These are phyloP conservation scores for Asterionellopsis glacialis DNA, from an alignment of 108 stramenopile genomes.

Conservation along the genomic window DNA sequence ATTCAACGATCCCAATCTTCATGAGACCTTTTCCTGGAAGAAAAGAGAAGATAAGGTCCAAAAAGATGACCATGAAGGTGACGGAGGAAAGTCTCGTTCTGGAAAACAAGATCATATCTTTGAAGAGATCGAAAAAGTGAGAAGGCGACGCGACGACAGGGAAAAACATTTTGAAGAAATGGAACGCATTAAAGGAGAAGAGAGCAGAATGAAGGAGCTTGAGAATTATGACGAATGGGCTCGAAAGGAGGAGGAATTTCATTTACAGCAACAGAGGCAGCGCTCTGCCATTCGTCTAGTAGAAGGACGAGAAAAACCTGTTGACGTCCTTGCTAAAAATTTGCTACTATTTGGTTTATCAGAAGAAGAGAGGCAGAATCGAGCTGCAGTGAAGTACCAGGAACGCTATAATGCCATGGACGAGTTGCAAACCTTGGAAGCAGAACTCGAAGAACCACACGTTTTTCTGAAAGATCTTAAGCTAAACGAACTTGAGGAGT, in stretches of 20 bases:
- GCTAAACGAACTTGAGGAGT: conserved; percentile 75
- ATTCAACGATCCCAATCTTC: conserved; percentile 96
- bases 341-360: conserved; percentile 86
- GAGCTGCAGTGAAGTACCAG: conserved; percentile 79
- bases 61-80: neutral
- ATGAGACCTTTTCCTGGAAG: conserved; percentile 94
- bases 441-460: conserved; percentile 78
- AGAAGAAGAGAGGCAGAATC: conserved; percentile 64
- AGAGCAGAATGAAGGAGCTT: conserved; percentile 88
- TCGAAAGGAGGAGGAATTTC: conserved; percentile 97
- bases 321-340: conserved; percentile 97
- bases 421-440: conserved; percentile 72
- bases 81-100: conserved; percentile 8
- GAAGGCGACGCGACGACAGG: conserved; percentile 85
- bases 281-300: conserved; percentile 90
- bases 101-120: conserved; percentile 66
- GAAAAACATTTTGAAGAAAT: conserved; percentile 89
- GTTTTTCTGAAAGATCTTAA: conserved; percentile 70
- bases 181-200: conserved; percentile 91
- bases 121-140: conserved; percentile 94
- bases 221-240: conserved; percentile 98
- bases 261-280: conserved; percentile 88
- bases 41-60: conserved; percentile 50
- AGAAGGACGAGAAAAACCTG: conserved; percentile 90
- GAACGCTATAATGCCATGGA: conserved; percentile 84